Conservation (phyloP, 805 yeast species). For the Saturnispora diversa region DNA sequence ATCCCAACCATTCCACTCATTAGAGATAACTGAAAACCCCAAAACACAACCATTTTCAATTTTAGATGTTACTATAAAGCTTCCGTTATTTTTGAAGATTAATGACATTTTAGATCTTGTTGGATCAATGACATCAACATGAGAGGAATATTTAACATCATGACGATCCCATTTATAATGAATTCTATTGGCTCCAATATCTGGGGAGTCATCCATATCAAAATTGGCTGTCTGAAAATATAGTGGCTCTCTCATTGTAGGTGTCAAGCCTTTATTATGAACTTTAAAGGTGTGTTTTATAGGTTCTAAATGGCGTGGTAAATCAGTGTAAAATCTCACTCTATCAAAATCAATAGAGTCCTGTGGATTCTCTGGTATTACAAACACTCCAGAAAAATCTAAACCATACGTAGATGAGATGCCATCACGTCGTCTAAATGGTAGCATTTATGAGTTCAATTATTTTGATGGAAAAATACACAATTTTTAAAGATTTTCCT, state of each 20-base stretch:
- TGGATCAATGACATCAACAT: conserved; percentile 6
- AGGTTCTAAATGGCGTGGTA: conserved; percentile 6
- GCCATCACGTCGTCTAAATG: conserved; percentile 4
- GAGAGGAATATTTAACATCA: not conserved
- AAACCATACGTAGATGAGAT: conserved; percentile 9
- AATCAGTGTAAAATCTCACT: conserved; percentile 6
- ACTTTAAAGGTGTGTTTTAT: conserved; percentile 3
- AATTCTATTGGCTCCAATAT: conserved; percentile 2
- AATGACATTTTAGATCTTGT: conserved; percentile 1
- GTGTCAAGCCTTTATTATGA: conserved; percentile 1
- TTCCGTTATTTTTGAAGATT: not conserved
- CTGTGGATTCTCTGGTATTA: conserved; percentile 5
- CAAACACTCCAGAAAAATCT: conserved; percentile 3
- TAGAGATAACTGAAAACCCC: not conserved
- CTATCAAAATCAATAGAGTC: conserved; percentile 6
- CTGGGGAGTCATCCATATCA: conserved; percentile 3
- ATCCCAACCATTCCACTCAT: conserved; percentile 9
- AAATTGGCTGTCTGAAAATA: not conserved
- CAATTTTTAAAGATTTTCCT: too few relatives aligned
- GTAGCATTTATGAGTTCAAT: conserved; percentile 1
- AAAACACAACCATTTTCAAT: conserved; percentile 1
- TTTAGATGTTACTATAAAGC: conserved; percentile 1
- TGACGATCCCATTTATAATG: not conserved
- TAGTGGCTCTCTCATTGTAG: not conserved
- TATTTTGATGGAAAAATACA: too few relatives aligned